These are phyloP conservation scores for Aspergillus cavernicola DNA, from an alignment of 495 filamentous ascomycete species.

Conservation along the genomic window DNA sequence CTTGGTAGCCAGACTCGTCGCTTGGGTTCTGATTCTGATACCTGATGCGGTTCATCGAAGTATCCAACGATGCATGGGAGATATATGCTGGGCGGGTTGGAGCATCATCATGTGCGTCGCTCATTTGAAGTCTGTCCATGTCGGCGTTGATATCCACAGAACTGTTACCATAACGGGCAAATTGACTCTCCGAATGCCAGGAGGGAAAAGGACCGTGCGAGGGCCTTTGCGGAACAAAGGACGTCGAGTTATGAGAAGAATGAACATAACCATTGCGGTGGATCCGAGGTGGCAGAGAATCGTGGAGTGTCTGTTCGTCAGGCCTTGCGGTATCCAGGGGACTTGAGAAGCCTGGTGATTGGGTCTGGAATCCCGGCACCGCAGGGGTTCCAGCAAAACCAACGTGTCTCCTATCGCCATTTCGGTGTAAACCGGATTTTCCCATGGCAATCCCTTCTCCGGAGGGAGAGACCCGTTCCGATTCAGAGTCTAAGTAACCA, in stretches of 20 bases:
- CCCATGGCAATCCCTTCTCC: constrained; percentile 33
- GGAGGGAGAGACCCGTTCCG: constrained; percentile 35
- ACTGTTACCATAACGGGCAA: constrained; percentile 29
- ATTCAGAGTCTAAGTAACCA: constrained; percentile 30
- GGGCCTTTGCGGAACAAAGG: constrained; percentile 31
- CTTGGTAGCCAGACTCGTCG: constrained; percentile 31
- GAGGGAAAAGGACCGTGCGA: constrained; percentile 35
- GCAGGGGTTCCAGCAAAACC: constrained; percentile 31
- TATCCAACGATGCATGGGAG: constrained; percentile 33
- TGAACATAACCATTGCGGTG: constrained; percentile 32
- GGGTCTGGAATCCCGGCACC: constrained; percentile 26
- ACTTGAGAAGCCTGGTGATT: constrained; percentile 24
- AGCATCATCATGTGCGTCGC: constrained; percentile 24
- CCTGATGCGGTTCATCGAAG: constrained; percentile 28
- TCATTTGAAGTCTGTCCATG: constrained; percentile 36
- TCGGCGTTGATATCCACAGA: constrained; percentile 32
- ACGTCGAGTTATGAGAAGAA: constrained; percentile 38
- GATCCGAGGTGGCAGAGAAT: constrained; percentile 28
- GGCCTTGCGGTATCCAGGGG: constrained; percentile 27
- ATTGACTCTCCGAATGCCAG: constrained; percentile 40
- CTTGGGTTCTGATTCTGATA: constrained; percentile 24
- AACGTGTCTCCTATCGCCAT: constrained; percentile 32
- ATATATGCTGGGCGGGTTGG: constrained; percentile 29
- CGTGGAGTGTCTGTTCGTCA: constrained; percentile 27
- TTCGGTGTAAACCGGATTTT: constrained; percentile 27